phyloP scores from a whole-genome alignment of 257 asterid genomes.

The Henckelia pumila region DNA sequence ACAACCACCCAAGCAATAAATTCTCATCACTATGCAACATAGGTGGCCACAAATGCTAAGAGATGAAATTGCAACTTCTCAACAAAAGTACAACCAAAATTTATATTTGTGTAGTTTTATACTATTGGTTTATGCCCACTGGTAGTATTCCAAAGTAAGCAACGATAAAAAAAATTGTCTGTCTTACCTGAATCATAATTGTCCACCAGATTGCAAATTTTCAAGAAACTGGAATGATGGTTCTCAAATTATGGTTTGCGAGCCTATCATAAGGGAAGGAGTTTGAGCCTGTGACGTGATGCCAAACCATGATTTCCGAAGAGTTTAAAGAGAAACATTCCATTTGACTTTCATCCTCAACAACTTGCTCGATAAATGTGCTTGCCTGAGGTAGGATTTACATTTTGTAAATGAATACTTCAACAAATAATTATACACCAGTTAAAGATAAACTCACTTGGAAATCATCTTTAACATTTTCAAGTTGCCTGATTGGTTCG shows the following conservation, averaged over 20 bases:
- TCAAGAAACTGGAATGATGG: constrained; percentile 33
- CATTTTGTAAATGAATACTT: not conserved
- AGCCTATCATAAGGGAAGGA: constrained; percentile 33
- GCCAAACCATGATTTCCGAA: constrained; percentile 63
- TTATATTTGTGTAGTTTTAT: not conserved
- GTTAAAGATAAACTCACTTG: constrained; percentile 47
- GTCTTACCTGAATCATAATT: constrained; percentile 21
- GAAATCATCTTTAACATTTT: constrained; percentile 37
- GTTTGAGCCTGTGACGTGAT: constrained; percentile 30
- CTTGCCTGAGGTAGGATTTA: constrained; percentile 51
- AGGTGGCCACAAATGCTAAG: too few relatives aligned
- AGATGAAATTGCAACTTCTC: too few relatives aligned
- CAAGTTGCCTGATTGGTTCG: constrained; percentile 59
- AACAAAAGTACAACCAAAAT: too few relatives aligned
- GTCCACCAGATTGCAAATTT: not conserved
- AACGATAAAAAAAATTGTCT: not conserved
- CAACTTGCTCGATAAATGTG: constrained; percentile 64
- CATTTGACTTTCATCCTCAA: constrained; percentile 85
- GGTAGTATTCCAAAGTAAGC: not conserved
- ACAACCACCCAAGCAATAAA: too few relatives aligned
- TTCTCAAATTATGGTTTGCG: constrained; percentile 27
- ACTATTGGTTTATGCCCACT: too few relatives aligned
- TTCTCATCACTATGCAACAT: too few relatives aligned
- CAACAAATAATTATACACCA: constrained; percentile 4
- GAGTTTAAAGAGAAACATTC: constrained; percentile 58